Conservation (phyloP, 1,139 yeast species). For the Lodderomyces orthopsilosis region DNA sequence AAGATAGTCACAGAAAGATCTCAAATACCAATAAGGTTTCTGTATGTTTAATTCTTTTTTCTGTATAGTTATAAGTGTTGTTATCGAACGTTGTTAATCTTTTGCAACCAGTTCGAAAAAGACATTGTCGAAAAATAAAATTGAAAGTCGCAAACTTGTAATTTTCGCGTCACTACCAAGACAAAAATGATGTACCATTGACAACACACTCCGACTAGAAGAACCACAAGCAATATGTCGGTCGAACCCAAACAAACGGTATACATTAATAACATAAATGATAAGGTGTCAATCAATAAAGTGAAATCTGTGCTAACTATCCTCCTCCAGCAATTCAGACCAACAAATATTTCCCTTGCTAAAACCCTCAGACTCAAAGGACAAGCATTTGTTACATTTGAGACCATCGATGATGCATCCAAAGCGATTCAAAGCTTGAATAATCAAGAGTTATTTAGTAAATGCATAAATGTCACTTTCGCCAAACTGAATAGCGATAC, state of each 20-base stretch:
- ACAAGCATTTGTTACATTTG: constrained; percentile 81
- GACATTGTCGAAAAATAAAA: no score
- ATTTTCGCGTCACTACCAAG: no score
- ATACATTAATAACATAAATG: constrained; percentile 71
- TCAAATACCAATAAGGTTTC: no score
- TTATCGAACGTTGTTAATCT: no score
- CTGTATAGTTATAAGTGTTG: no score
- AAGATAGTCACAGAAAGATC: no score
- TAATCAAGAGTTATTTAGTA: constrained; percentile 49
- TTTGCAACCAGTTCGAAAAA: no score
- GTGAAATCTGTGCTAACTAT: constrained; percentile 44
- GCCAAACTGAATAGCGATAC: constrained; percentile 30
- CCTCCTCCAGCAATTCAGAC: constrained; percentile 47
- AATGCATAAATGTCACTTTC: constrained; percentile 45
- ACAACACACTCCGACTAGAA: no score
- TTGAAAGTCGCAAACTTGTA: no score
- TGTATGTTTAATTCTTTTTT: no score
- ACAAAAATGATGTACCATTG: no score
- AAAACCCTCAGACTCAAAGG: constrained; percentile 67
- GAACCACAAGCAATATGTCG: no score
- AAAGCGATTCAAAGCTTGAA: constrained; percentile 46
- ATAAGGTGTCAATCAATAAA: constrained; percentile 55
- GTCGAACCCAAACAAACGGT: constrained; percentile 35
- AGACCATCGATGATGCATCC: constrained; percentile 39
- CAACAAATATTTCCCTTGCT: constrained; percentile 55